phyloP scores from a whole-genome alignment of 2,329 filamentous ascomycete genomes.

The Ophiostoma fasciatum region DNA sequence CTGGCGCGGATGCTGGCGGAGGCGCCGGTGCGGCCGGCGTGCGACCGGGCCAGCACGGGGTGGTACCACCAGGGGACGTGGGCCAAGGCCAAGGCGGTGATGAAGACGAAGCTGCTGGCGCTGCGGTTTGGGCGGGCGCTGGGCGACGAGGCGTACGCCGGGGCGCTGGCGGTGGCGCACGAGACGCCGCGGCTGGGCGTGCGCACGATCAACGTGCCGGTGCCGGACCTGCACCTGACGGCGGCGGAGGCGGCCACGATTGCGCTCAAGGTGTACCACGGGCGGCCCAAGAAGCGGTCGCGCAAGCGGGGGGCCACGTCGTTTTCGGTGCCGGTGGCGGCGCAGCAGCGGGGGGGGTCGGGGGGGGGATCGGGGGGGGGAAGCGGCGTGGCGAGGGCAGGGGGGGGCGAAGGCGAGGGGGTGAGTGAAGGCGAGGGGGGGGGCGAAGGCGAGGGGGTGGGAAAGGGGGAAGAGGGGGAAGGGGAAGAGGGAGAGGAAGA shows the following conservation, averaged over 20 bases:
- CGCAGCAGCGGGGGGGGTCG: background rate
- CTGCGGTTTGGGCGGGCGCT: constrained; percentile 43
- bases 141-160: constrained; percentile 30
- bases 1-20: constrained; percentile 51
- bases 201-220: constrained; percentile 21
- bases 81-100: constrained; percentile 71
- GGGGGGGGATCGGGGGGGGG: background rate
- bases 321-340: constrained; percentile 9
- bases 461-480: constrained; percentile 1
- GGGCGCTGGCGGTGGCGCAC: constrained; percentile 23
- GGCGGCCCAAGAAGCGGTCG: constrained; percentile 7
- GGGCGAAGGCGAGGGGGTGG: constrained; percentile 1
- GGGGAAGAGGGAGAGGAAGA: constrained; percentile 1
- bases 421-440: constrained; percentile 2
- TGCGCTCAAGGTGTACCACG: constrained; percentile 8
- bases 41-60: constrained; percentile 51
- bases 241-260: constrained; percentile 17
- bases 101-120: constrained; percentile 70
- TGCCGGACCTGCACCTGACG: constrained; percentile 25
- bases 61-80: constrained; percentile 76
- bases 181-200: constrained; percentile 17
- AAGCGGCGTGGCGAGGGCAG: background rate
- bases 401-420: background rate
- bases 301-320: constrained; percentile 8
- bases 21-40: constrained; percentile 40